Base-by-base conservation (phyloP, 768 basidiomycete species). In the Suillus tomentosus region DNA sequence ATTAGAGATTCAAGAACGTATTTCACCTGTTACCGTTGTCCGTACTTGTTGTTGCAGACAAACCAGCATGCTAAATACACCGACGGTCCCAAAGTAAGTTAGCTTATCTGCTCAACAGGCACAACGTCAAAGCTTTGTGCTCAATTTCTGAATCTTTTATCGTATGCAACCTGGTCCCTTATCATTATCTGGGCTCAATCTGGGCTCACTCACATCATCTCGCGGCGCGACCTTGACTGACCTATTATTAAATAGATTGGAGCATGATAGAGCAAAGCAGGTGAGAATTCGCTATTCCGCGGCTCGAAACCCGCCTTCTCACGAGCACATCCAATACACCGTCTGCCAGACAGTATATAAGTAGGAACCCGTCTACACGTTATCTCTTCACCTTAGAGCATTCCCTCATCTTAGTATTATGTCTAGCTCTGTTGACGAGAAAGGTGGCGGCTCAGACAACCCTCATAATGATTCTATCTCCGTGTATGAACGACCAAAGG, bases 401-500 rank as follows among this genome's bases (percentile, higher is more conserved):
- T 58, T 24, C 15, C 37, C 37, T 17, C 9, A 5, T 17, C 6
- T 27, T 24, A 11, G 24, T 5, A 58, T 27, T 2, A 58, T 58
- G 57, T 19, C 40, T 17, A 58, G 24, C 27, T 31, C 40, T 4
- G 24, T 40, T 11, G 40, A 58, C 17, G 57, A 66, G 65, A 61
- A 68, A 50, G 47, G 47, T 37, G 58, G 45, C 19, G 9, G 9
- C 8, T 36, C 55, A 2, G 48, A 42, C 3, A 45, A 34, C 17
- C 22, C 34, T 22, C 63, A 64, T 15, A 9, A 45, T 53, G 37
- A 61, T n/a, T 50, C 47, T 17, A 24, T 43, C 11, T 59, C 39
- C 2, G 36, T 72, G 68, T 79, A 76, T 68, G 74, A 80, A 66
- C 80, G 80, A 43, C 85, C 81, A 3, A 79, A 70, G 5, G 86